These are phyloP conservation scores for Thelonectria rubi DNA, from an alignment of 2,329 filamentous ascomycete genomes.

Conservation along the genomic window DNA sequence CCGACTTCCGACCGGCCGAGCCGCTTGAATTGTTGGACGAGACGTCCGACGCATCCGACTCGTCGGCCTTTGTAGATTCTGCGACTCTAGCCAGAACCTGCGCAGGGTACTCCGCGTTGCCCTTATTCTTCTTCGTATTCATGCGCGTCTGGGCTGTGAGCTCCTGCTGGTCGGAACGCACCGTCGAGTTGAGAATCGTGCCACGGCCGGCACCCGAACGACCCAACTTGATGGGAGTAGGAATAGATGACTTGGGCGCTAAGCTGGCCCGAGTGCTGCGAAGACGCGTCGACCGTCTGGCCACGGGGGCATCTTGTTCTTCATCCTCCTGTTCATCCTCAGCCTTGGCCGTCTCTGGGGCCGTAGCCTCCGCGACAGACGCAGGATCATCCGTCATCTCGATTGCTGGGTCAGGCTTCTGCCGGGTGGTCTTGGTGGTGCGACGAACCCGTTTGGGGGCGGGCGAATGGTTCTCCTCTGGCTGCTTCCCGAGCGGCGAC, in stretches of 20 bases:
- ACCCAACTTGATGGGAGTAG: slow-evolving; percentile 47
- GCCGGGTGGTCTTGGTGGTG: slow-evolving; percentile 27
- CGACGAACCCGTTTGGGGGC: slow-evolving; percentile 40
- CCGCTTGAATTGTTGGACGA: slow-evolving; percentile 7
- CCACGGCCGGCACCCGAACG: slow-evolving; percentile 40
- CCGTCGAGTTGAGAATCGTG: slow-evolving; percentile 35
- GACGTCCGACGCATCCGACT: slow-evolving; percentile 31
- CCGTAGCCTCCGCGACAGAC: slow-evolving; percentile 4
- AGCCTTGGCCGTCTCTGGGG: neutral
- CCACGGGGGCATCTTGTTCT: slow-evolving; percentile 26
- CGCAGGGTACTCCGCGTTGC: slow-evolving; percentile 47
- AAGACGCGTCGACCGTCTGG: slow-evolving; percentile 48
- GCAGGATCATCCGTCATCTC: slow-evolving; percentile 30
- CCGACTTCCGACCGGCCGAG: slow-evolving; percentile 40
- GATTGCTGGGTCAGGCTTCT: slow-evolving; percentile 25
- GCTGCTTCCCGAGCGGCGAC: slow-evolving; percentile 35
- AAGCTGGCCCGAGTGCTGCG: slow-evolving; percentile 29
- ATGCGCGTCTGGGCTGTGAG: slow-evolving; percentile 45
- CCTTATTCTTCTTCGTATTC: slow-evolving; percentile 50
- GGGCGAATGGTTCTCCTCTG: slow-evolving; percentile 27
- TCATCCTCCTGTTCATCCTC: slow-evolving; percentile 27
- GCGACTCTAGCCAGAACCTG: slow-evolving; percentile 46
- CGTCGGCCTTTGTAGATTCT: slow-evolving; percentile 36
- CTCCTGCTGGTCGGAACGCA: slow-evolving; percentile 47
- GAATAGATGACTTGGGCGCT: slow-evolving; percentile 46